Evolutionary conservation across 495 filamentous ascomycete species (phyloP), one percentile per base, ranked within the genome.

Genomic region (Astrothelium macrocarpum): DNA sequence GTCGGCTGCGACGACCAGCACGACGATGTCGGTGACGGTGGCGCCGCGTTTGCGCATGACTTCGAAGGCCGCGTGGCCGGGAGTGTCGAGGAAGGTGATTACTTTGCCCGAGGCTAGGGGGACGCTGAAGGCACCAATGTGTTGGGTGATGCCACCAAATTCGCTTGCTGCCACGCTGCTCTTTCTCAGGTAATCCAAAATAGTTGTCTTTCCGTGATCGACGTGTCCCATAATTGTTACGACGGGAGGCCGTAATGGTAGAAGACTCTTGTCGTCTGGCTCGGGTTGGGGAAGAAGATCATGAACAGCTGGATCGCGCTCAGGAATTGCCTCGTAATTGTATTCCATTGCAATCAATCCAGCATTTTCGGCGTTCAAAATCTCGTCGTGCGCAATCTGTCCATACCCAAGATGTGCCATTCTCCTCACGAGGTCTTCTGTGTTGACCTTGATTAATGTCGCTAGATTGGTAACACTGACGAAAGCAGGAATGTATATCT

Each of bases 151-250:
- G 43, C 95, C 95, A 63, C 95, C 95, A 68, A 96, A 90, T 72
- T 99, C 95, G 53, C 87, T 84, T 1, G 88, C 90, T 23, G 86
- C 95, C 34, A 97, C 86, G 0, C 91, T 95, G 3, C 91, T 93
- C 67, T 96, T 92, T 14, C 95, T 90, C 32, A 99, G 80, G 78
- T 86, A 97, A 67, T 99, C 95, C 10, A 99, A 79, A 32, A 99
- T 84, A 0, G 95, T 97, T 0, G 95, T 99, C 78, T 99, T 99
- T 32, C 95, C 95, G 73, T 99, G 95, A 72, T 99, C 95, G 68
- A 99, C 95, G 67, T 99, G 95, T 7, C 95, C 95, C 95, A 99
- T 99, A 72, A 99, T 97, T 16, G 95, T 99, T 45, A 99, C 94
- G 16, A 99, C 89, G 4, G 95, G 95, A 9, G 95, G 93, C 45